Evolutionary conservation across 2,329 filamentous ascomycete genomes (phyloP).

Genomic region (Fusarium burgessii): DNA sequence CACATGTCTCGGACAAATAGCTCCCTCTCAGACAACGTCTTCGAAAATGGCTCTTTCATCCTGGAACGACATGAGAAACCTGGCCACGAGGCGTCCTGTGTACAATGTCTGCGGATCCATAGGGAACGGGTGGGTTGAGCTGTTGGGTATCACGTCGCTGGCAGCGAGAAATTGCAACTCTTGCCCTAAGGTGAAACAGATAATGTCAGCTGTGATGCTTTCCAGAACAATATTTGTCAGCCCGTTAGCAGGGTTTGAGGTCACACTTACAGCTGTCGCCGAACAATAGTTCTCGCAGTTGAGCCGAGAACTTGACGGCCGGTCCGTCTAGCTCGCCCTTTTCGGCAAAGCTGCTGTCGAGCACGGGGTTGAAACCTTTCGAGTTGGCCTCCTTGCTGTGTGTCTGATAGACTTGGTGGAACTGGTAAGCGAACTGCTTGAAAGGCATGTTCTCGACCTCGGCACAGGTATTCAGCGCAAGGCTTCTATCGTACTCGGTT

Average conservation of each 20-base stretch:
- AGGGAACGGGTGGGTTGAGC: slow-evolving; percentile 60
- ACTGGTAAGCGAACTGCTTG: slow-evolving; percentile 70
- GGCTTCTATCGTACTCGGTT: slow-evolving; percentile 55
- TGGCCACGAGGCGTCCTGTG: slow-evolving; percentile 64
- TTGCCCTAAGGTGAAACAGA: slow-evolving; percentile 47
- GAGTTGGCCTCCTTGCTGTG: slow-evolving; percentile 62
- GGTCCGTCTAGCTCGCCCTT: slow-evolving; percentile 60
- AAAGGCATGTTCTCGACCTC: slow-evolving; percentile 71
- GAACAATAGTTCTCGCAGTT: slow-evolving; percentile 59
- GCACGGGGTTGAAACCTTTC: slow-evolving; percentile 67
- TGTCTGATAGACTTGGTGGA: slow-evolving; percentile 70
- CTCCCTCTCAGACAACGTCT: slow-evolving; percentile 31
- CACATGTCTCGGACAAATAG: slow-evolving; percentile 38
- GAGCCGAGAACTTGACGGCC: slow-evolving; percentile 59
- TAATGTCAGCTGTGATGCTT: slow-evolving; percentile 27
- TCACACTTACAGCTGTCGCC: slow-evolving; percentile 59
- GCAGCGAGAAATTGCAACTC: slow-evolving; percentile 58
- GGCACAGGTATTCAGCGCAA: slow-evolving; percentile 60
- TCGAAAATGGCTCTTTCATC: slow-evolving; percentile 63
- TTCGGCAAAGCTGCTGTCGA: slow-evolving; percentile 57
- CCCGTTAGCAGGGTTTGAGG: slow-evolving; percentile 1
- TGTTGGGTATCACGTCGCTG: slow-evolving; percentile 60
- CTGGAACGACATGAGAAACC: slow-evolving; percentile 67
- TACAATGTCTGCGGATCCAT: slow-evolving; percentile 64
- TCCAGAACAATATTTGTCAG: slow-evolving; percentile 22